phyloP scores from a whole-genome alignment of 768 basidiomycete genomes.

The Sutorius australiensis region DNA sequence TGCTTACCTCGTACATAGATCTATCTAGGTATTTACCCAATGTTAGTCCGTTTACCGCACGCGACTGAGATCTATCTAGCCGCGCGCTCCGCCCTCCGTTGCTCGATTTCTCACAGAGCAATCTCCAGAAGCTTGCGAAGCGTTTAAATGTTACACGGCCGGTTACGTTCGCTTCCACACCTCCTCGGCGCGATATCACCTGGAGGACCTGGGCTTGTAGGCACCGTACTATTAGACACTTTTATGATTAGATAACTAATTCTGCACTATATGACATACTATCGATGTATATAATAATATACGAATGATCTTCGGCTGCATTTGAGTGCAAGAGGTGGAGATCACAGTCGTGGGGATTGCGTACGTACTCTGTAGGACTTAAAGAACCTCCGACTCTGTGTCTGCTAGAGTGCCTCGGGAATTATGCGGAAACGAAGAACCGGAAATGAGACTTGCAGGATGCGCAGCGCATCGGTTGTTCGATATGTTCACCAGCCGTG shows the following conservation, averaged over 20 bases:
- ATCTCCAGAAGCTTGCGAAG: conserved; percentile 17
- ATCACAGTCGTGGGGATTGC: not conserved
- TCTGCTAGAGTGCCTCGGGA: not conserved
- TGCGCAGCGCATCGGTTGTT: not conserved
- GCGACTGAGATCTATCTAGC: too few species aligned
- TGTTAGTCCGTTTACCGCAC: too few species aligned
- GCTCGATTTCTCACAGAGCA: too few species aligned
- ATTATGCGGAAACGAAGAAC: not conserved
- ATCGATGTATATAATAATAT: not conserved
- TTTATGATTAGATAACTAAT: not conserved
- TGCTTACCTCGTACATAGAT: too few species aligned
- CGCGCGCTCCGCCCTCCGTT: too few species aligned
- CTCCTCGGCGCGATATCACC: conserved; percentile 21
- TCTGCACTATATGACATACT: too few species aligned
- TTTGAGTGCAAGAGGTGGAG: not conserved
- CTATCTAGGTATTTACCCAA: too few species aligned
- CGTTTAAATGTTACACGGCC: conserved; percentile 13
- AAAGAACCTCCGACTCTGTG: not conserved
- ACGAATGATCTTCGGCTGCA: not conserved
- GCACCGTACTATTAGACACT: not conserved
- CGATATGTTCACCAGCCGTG: not conserved
- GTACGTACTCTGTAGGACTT: not conserved
- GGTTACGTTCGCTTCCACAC: conserved; percentile 32
- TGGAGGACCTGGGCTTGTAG: conserved; percentile 21
- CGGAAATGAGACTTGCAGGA: not conserved